Evolutionary conservation across 768 basidiomycete species (phyloP).

Genomic region (Galerina sulciceps): DNA sequence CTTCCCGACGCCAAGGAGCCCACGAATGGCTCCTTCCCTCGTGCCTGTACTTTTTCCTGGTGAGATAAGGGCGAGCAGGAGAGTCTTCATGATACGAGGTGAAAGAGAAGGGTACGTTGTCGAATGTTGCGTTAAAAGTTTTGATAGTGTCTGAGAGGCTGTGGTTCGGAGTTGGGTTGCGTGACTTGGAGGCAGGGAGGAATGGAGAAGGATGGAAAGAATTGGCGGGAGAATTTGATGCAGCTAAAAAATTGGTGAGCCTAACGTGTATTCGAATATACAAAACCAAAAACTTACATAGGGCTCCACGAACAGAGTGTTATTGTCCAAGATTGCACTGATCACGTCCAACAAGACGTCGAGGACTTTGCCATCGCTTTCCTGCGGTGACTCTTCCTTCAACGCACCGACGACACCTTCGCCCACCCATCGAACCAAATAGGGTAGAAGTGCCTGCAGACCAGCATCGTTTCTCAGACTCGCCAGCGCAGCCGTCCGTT

Average conservation of each 20-base stretch:
- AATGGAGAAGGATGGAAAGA: conserved; percentile 89
- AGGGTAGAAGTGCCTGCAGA: conserved; percentile 88
- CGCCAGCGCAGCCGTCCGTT: conserved; percentile 88
- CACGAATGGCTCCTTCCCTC: conserved; percentile 88
- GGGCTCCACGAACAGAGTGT: conserved; percentile 91
- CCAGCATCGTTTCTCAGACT: conserved; percentile 91
- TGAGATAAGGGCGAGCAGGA: conserved; percentile 82
- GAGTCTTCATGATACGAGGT: conserved; percentile 91
- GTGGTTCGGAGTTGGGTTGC: conserved; percentile 76
- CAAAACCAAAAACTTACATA: conserved; percentile 67
- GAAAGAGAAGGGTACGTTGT: conserved; percentile 90
- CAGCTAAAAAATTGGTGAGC: conserved; percentile 52
- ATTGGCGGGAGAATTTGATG: conserved; percentile 96
- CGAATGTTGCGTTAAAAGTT: conserved; percentile 78
- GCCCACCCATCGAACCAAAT: conserved; percentile 93
- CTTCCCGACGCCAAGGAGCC: conserved; percentile 82
- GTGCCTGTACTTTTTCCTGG: conserved; percentile 77
- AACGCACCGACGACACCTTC: conserved; percentile 80
- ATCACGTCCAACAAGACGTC: conserved; percentile 87
- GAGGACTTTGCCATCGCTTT: conserved; percentile 71
- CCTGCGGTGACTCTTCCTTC: conserved; percentile 57
- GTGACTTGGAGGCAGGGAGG: conserved; percentile 75
- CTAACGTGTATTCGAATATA: background rate
- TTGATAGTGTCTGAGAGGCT: conserved; percentile 84
- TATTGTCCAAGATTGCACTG: conserved; percentile 83